Percentiles rank a stretch among this genome's conserved stretches.
Conservation (phyloP, 345 rosid genomes). For the Streptanthus diversifolius region DNA sequence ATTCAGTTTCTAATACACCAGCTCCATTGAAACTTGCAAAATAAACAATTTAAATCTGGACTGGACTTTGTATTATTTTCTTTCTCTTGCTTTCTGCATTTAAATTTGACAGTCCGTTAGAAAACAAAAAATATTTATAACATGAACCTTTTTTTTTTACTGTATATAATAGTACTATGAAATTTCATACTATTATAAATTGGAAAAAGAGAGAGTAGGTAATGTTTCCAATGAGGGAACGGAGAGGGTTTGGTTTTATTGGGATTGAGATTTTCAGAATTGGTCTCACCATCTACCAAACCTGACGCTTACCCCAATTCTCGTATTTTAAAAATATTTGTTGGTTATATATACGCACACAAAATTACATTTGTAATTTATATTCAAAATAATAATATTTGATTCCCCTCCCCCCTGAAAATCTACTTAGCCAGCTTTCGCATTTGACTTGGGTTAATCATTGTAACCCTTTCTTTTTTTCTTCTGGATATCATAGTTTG, state of each 20-base stretch:
- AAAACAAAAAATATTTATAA: neutral
- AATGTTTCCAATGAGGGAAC: constrained; percentile 35
- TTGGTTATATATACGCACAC: neutral
- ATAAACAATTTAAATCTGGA: too few relatives aligned
- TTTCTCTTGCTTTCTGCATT: neutral
- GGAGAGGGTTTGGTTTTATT: constrained; percentile 18
- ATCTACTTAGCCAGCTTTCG: neutral
- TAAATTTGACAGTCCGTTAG: neutral
- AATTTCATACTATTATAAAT: neutral
- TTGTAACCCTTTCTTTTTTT: neutral
- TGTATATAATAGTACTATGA: neutral
- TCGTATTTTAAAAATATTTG: neutral
- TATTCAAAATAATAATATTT: neutral
- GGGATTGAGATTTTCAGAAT: constrained; percentile 29
- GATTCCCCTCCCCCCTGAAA: neutral
- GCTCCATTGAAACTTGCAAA: too few relatives aligned
- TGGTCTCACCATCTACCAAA: constrained; percentile 20
- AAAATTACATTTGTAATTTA: neutral
- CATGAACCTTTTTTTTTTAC: neutral
- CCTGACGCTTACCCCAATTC: constrained; percentile 13
- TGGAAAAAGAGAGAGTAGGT: constrained; percentile 1
- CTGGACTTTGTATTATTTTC: neutral
- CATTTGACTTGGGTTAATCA: constrained; percentile 3
- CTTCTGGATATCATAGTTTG: neutral
- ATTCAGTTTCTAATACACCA: too few relatives aligned